A percentile compares a stretch with the other conserved stretches of the same genome.
These are phyloP conservation scores for Elsinoe fawcettii DNA, from an alignment of 2,329 filamentous ascomycete genomes.

Conservation along the genomic window DNA sequence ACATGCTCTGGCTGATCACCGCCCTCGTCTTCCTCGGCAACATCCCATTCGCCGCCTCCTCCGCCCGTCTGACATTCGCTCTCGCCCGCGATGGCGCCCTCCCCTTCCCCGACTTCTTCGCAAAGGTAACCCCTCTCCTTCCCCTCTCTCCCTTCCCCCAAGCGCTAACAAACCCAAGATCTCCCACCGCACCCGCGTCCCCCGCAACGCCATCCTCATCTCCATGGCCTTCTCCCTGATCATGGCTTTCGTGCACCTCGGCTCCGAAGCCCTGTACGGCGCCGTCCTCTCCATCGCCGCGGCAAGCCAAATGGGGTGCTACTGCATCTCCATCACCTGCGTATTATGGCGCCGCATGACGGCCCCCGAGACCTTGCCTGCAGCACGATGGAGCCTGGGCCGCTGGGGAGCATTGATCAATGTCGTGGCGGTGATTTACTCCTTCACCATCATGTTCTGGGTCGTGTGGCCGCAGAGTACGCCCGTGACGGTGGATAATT, in stretches of 20 bases:
- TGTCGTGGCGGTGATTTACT: constrained; percentile 30
- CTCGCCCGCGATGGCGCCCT: constrained; percentile 25
- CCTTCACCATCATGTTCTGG: constrained; percentile 35
- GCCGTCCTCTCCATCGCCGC: constrained; percentile 26
- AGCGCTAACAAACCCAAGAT: neutral
- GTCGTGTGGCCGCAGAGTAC: constrained; percentile 33
- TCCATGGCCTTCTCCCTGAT: constrained; percentile 22
- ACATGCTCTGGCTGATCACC: constrained; percentile 19
- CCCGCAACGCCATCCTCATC: constrained; percentile 23
- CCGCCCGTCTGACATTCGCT: constrained; percentile 24
- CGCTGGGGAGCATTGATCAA: constrained; percentile 34
- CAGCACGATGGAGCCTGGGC: constrained; percentile 34
- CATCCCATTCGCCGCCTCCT: constrained; percentile 20
- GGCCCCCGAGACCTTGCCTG: constrained; percentile 32
- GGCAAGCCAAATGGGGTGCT: constrained; percentile 35
- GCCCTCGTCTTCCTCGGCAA: constrained; percentile 20
- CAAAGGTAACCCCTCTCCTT: neutral
- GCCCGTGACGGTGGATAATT: constrained; percentile 23
- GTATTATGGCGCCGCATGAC: constrained; percentile 34
- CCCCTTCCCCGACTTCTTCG: constrained; percentile 21
- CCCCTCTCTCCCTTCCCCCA: neutral
- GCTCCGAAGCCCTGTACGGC: constrained; percentile 23
- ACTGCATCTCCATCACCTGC: constrained; percentile 35
- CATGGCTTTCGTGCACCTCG: constrained; percentile 25
- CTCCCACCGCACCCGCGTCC: constrained; percentile 16